A percentile compares a stretch with the other conserved stretches of the same genome.
Evolutionary conservation across 192 early-diverging fungal genomes (phyloP).

Genomic region (Linderina pennispora): DNA sequence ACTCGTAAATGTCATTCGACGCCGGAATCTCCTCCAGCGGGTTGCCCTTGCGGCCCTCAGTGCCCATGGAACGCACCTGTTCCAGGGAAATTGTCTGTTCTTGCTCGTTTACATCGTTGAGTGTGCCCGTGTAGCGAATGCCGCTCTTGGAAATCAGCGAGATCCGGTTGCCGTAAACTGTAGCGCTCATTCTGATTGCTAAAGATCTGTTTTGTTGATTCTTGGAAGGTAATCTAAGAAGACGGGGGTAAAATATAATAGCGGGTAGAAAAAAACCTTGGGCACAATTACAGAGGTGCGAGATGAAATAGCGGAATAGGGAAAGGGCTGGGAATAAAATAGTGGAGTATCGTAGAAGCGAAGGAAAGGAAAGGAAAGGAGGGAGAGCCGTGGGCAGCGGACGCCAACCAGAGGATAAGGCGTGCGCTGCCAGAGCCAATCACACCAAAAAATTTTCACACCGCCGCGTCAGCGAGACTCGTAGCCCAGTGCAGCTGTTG

Average conservation of each 20-base stretch:
- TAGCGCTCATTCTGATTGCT: slow-evolving; percentile 5
- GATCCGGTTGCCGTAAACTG: slow-evolving; percentile 49
- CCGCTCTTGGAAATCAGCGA: slow-evolving; percentile 79
- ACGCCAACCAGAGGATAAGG: too few relatives aligned
- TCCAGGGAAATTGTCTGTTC: slow-evolving; percentile 88
- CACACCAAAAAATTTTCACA: too few relatives aligned
- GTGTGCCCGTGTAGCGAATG: slow-evolving; percentile 87
- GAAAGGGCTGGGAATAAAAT: neutral
- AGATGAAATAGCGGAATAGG: neutral
- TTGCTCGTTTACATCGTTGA: slow-evolving; percentile 78
- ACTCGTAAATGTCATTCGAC: slow-evolving; percentile 79
- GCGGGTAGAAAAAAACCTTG: neutral
- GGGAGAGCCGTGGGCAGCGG: too few relatives aligned
- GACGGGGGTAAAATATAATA: neutral
- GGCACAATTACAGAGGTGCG: too few relatives aligned
- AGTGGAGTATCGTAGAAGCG: too few relatives aligned
- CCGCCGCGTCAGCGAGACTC: too few relatives aligned
- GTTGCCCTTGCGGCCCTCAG: slow-evolving; percentile 80
- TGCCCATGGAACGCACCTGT: slow-evolving; percentile 90
- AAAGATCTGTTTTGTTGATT: neutral
- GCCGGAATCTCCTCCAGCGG: slow-evolving; percentile 81
- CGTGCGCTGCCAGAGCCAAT: too few relatives aligned
- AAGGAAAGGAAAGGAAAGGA: too few relatives aligned
- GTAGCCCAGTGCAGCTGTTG: too few relatives aligned
- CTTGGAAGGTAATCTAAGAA: neutral